Evolutionary conservation across 345 rosid species (phyloP).

Genomic region (Mallotus nudiflorus): DNA sequence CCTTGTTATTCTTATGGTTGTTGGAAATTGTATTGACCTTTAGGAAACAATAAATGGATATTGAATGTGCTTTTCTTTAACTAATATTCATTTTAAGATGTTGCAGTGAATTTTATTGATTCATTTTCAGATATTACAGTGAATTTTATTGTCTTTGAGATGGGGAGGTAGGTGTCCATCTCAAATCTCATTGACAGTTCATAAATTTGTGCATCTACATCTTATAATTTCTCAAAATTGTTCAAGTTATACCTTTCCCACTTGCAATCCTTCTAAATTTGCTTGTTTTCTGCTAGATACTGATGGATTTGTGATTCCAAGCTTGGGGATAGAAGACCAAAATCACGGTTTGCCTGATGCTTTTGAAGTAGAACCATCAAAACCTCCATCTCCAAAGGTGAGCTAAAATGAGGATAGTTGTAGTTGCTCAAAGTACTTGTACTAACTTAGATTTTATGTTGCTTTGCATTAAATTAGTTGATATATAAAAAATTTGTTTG

Average conservation of each 20-base stretch:
- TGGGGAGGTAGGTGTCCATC: neutral
- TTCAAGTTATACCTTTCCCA: neutral
- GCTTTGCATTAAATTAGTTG: neutral
- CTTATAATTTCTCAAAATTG: neutral
- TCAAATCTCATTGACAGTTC: neutral
- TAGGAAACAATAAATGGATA: neutral
- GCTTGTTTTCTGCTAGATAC: constrained; percentile 48
- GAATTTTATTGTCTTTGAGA: neutral
- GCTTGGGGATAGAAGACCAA: constrained; percentile 62
- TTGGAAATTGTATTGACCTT: neutral
- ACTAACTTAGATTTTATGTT: neutral
- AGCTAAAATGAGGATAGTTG: neutral
- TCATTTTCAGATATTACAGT: neutral
- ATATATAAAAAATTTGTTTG: neutral
- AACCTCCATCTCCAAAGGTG: constrained; percentile 68
- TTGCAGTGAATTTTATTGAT: neutral
- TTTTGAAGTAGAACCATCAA: constrained; percentile 42
- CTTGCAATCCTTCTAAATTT: constrained; percentile 4
- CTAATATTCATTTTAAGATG: neutral
- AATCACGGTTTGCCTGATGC: constrained; percentile 34
- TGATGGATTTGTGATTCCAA: constrained; percentile 96
- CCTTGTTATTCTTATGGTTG: neutral
- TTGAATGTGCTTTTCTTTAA: neutral
- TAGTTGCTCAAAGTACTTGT: neutral
- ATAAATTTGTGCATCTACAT: neutral